phyloP scores from a whole-genome alignment of 345 rosid species.

The Arabidopsis thaliana region DNA sequence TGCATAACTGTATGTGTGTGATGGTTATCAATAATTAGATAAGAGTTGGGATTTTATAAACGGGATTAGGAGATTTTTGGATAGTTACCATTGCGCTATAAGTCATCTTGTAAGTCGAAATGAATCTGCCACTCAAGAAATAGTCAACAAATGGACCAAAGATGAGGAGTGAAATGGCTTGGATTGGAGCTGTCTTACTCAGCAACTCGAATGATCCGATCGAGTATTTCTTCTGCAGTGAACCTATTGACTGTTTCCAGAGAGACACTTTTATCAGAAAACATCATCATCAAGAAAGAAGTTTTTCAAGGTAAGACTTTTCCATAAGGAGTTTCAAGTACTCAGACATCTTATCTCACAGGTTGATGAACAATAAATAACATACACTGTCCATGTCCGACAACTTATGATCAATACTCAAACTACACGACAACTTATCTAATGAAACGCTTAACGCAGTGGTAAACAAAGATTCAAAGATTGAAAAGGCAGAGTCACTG shows the following conservation, averaged over 20 bases:
- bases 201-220: conserved; percentile 92
- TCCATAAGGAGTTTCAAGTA: not conserved
- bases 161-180: conserved; percentile 83
- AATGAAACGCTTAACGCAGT: not conserved
- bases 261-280: conserved; percentile 32
- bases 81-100: conserved; percentile 75
- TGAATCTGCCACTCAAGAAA: conserved; percentile 65
- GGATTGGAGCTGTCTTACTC: conserved; percentile 96
- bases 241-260: conserved; percentile 77
- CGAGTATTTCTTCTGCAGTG: conserved; percentile 88
- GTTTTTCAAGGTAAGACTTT: not conserved
- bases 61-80: not conserved
- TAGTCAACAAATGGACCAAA: conserved; percentile 88
- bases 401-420: not conserved
- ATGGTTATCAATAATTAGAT: conserved; percentile 12
- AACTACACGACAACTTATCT: not conserved
- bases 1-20: conserved; percentile 64
- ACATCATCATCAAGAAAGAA: conserved; percentile 18
- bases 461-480: not conserved
- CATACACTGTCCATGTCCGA: not conserved
- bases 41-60: not conserved
- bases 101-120: conserved; percentile 69
- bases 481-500: not conserved
- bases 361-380: not conserved
- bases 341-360: not conserved